phyloP scores from a whole-genome alignment of 768 basidiomycete species.

The Scleroderma citrinum region DNA sequence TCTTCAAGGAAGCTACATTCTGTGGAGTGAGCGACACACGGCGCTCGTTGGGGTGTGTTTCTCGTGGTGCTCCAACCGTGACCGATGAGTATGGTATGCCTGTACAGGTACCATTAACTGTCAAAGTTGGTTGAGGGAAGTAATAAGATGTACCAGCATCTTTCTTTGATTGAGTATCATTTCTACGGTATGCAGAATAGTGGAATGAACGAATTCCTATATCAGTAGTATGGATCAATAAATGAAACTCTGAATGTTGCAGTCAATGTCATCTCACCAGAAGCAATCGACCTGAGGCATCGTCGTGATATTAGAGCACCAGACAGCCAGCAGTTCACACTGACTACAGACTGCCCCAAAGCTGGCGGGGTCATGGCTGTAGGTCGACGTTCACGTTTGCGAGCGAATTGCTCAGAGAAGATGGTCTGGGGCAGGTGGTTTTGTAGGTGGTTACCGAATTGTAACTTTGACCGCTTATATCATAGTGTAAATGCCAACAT shows the following conservation, averaged over 20 bases:
- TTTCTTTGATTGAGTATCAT: constrained; percentile 16
- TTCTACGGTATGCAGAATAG: constrained; percentile 22
- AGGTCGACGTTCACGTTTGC: constrained; percentile 15
- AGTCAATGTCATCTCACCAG: constrained; percentile 14
- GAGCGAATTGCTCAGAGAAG: constrained; percentile 8
- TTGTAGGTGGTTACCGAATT: too few species aligned
- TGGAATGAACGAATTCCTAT: constrained; percentile 28
- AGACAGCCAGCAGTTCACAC: constrained; percentile 18
- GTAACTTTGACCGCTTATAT: too few species aligned
- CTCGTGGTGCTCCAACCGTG: constrained; percentile 70
- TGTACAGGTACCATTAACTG: constrained; percentile 13
- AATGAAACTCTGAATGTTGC: constrained; percentile 1
- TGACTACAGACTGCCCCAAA: constrained; percentile 22
- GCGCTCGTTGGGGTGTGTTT: constrained; percentile 71
- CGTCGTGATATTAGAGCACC: constrained; percentile 8
- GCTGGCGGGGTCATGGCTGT: constrained; percentile 27
- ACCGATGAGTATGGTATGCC: constrained; percentile 66
- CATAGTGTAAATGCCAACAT: too few species aligned
- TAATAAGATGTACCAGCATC: constrained; percentile 19
- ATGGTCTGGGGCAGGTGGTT: constrained; percentile 2
- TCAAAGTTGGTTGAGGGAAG: not conserved
- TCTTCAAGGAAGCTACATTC: constrained; percentile 65
- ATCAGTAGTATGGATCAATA: not conserved
- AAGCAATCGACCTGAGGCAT: constrained; percentile 14
- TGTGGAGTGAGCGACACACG: constrained; percentile 80